Base-by-base conservation (phyloP, 345 rosid species). In the Lenwebbia sp. region DNA sequence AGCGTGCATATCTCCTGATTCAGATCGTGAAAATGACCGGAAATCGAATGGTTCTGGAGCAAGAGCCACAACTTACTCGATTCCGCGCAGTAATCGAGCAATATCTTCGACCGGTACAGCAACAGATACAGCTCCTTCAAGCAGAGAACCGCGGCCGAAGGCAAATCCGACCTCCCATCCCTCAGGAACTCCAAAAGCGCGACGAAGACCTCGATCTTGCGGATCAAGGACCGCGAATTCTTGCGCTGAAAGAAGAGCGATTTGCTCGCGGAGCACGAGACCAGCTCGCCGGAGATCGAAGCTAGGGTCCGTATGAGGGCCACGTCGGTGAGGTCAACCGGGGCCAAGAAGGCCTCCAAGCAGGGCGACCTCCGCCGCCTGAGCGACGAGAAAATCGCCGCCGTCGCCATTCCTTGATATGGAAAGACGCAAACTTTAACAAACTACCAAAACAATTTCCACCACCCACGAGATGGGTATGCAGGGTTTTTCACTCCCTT, bases 1-100 rank as follows among this genome's bases (percentile, higher is more conserved):
- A 96, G 98, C 86, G 99, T 98, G 22, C 91, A 90, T 41, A 95
- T 93, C 83, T 98, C 99, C 88, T 94, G 97, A 88, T 96, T 93
- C 92, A 96, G 88, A 88, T 96, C 99, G 88, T 98, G 98, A 89
- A 96, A 98, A 91, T 98, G 97, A 21, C 98, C 98, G 23, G 98
- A 94, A 88, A 98, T 93, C 5, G 95, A 88, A 40, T 92, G 95
- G 82, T 92, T 95, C 87, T 98, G 98, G 56, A 96, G 92, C 94
- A 98, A 85, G 2, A 98, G 90, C 99, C 99, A 98, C 33, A 96
- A 87, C 94, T 94, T 98, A 90, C 99, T 94, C 14, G 99, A 94
- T 33, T 93, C 95, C 5, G 87, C 85, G 88, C 98, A 94, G 89
- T 94, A 93, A 90, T 98, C 96, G 13, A 98, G 91, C 85, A 98